A percentile compares a stretch with the other conserved stretches of the same genome.
Evolutionary conservation across 2,329 filamentous ascomycete genomes (phyloP).

Genomic region (Penicillium psychrosexuale): DNA sequence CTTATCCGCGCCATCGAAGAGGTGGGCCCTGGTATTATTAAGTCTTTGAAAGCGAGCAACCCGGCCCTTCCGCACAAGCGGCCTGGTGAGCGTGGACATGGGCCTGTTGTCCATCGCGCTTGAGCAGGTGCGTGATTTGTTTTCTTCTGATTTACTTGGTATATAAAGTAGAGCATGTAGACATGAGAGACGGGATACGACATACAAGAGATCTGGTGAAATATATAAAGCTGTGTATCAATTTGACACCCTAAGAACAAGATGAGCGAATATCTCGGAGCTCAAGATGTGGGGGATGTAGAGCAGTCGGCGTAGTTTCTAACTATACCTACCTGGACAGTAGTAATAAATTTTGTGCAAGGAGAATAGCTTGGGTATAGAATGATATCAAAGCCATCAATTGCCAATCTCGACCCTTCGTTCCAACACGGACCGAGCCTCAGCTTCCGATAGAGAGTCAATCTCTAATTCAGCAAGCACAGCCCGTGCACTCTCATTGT

Average conservation of each 20-base stretch:
- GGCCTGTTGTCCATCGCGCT: conserved; percentile 32
- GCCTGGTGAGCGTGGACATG: conserved; percentile 34
- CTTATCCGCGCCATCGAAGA: conserved; percentile 59
- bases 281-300: not conserved
- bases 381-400: conserved; percentile 15
- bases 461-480: conserved; percentile 46
- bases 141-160: conserved; percentile 4
- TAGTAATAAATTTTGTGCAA: not conserved
- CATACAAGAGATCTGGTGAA: not conserved
- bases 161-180: conserved; percentile 1
- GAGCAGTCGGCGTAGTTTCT: not conserved
- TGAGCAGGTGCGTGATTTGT: conserved; percentile 2
- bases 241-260: not conserved
- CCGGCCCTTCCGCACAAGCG: conserved; percentile 20
- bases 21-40: conserved; percentile 37
- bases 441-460: conserved; percentile 43
- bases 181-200: conserved; percentile 1
- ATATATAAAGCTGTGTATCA: not conserved
- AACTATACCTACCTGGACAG: not conserved
- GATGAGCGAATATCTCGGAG: not conserved
- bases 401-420: conserved; percentile 45
- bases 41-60: conserved; percentile 26
- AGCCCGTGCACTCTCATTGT: conserved; percentile 48
- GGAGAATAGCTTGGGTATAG: not conserved
- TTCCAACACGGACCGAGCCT: conserved; percentile 47